A percentile compares a stretch with the other conserved stretches of the same genome.
These are phyloP conservation scores for Myriosclerotinia curreyana DNA, from an alignment of 2,329 filamentous ascomycete genomes.

Conservation along the genomic window DNA sequence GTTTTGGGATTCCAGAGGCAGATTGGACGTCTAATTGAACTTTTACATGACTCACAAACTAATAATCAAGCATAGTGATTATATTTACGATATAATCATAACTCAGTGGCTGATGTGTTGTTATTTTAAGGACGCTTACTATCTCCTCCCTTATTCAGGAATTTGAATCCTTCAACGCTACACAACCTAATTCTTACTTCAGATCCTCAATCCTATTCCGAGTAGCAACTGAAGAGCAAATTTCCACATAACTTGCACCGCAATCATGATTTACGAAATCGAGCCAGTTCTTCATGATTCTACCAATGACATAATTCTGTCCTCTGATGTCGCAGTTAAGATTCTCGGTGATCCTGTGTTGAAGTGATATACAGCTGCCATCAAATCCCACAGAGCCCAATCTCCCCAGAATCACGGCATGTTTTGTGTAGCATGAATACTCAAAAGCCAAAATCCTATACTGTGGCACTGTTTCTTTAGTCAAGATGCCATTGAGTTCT, in stretches of 20 bases:
- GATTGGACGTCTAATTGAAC: not conserved
- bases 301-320: not conserved
- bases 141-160: not conserved
- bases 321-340: not conserved
- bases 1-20: not conserved
- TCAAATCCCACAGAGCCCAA: slow-evolving; percentile 15
- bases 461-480: slow-evolving; percentile 4
- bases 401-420: not conserved
- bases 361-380: not conserved
- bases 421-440: not conserved
- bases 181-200: slow-evolving; percentile 3
- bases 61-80: slow-evolving; percentile 1
- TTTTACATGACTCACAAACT: not conserved
- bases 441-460: slow-evolving; percentile 3
- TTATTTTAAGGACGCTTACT: slow-evolving; percentile 2
- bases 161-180: slow-evolving; percentile 10
- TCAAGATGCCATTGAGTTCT: not conserved
- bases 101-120: not conserved
- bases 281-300: not conserved
- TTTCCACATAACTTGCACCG: slow-evolving; percentile 11
- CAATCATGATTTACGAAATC: slow-evolving; percentile 10
- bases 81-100: not conserved
- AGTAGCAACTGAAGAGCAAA: slow-evolving; percentile 13
- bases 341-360: not conserved
- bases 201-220: not conserved